phyloP scores from a whole-genome alignment of 179 eudicot species.

The Sideroxylon spinosum region DNA sequence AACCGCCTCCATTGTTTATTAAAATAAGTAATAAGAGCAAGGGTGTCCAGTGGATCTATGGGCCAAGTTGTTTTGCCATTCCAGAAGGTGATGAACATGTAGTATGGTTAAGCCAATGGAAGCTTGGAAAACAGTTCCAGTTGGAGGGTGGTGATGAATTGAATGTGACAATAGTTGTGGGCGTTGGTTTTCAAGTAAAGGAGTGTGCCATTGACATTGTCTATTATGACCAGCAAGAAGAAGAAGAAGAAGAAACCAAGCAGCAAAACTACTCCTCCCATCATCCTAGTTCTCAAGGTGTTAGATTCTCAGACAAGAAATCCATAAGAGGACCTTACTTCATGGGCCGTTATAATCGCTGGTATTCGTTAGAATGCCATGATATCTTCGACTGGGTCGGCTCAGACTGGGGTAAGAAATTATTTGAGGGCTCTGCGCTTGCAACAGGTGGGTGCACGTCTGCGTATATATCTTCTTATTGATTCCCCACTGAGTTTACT shows the following conservation, averaged over 20 bases:
- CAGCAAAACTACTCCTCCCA: too few species aligned
- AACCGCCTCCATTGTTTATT: background rate
- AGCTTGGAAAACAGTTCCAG: too few species aligned
- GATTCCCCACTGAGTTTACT: too few species aligned
- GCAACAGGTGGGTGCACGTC: background rate
- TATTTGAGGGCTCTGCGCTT: background rate
- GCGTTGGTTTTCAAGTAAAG: background rate
- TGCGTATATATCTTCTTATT: too few species aligned
- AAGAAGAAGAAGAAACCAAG: too few species aligned
- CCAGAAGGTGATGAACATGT: too few species aligned
- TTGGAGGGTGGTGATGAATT: background rate
- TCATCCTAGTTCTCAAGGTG: background rate
- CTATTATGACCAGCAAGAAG: background rate
- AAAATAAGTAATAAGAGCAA: background rate
- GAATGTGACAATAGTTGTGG: background rate
- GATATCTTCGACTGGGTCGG: background rate
- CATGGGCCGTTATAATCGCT: background rate
- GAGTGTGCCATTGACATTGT: background rate
- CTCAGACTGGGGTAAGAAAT: background rate
- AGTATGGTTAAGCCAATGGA: conserved; percentile 11
- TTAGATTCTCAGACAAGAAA: background rate
- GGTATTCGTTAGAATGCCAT: background rate
- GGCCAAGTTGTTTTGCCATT: too few species aligned
- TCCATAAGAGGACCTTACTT: background rate
- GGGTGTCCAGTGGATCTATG: too few species aligned